Evolutionary conservation across 2,329 filamentous ascomycete genomes (phyloP), one percentile per base, ranked within the genome.

Genomic region (Fusarium multiceps): DNA sequence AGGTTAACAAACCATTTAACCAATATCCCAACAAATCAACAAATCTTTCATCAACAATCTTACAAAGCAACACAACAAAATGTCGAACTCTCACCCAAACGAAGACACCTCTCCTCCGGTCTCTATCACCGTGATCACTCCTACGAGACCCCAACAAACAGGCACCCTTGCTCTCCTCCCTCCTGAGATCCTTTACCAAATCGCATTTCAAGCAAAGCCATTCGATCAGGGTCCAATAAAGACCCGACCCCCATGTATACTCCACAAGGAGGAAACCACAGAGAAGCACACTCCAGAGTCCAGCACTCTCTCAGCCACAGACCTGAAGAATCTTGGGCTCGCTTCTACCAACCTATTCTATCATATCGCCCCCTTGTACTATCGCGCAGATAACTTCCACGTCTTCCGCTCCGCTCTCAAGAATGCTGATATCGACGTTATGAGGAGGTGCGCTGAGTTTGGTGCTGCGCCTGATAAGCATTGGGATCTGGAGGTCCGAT

Each of bases 131-230:
- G 21, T 23, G 3, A 14, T 21, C 7, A 14, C 7, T n/a, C 2
- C 13, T 4, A 28, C 21, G 2, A 34, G 21, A 13, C 18, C 53
- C 25, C 53, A 2, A 13, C 40, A 58, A 25, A 3, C 25, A 14
- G 6, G 42, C 3, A 49, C 34, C 3, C 46, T 69, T 7, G 41
- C 53, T 9, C 21, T 43, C 23, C 28, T 69, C 0, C 61, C 66
- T 0, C 7, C 25, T 0, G 66, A 69, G 28, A 4, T 66, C 5
- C 40, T 70, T 13, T 8, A 49, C 0, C 10, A 43, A 2, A 57
- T 63, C 3, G 11, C 45, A 6, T 23, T 12, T 1, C n/a, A 46
- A 3, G 16, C 6, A 0, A 37, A 37, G 9, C 34, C 34, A 11
- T 1, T 37, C 7, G 34, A 37, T 11, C 34, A n/a, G 34, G 34